Conservation (phyloP, 495 filamentous ascomycete genomes). For the Penicillium lividum region DNA sequence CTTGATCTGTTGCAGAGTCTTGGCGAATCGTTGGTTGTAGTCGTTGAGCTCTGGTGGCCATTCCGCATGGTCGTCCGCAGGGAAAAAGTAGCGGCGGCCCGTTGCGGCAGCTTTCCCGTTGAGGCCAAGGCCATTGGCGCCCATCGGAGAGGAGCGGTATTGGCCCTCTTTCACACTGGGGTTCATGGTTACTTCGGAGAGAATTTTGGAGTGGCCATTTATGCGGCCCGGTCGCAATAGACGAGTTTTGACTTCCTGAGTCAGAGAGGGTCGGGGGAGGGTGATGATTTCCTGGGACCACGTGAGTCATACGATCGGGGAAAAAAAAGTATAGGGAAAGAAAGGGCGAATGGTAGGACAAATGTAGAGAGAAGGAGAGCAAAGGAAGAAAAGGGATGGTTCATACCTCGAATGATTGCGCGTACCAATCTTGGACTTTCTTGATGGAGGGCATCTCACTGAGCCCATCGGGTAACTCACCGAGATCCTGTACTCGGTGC, state of each 20-base stretch:
- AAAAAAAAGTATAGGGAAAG: neutral
- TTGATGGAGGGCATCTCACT: slow-evolving; percentile 98
- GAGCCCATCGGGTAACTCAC: slow-evolving; percentile 90
- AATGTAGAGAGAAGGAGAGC: neutral
- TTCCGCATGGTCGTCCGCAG: slow-evolving; percentile 81
- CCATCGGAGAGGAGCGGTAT: slow-evolving; percentile 70
- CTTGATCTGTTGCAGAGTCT: slow-evolving; percentile 88
- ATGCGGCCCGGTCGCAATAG: slow-evolving; percentile 71
- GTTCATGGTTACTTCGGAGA: slow-evolving; percentile 83
- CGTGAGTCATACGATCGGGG: slow-evolving; percentile 14
- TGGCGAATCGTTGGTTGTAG: slow-evolving; percentile 88
- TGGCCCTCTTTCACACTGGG: slow-evolving; percentile 86
- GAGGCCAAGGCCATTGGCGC: slow-evolving; percentile 49
- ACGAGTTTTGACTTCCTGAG: slow-evolving; percentile 73
- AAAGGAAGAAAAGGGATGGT: neutral
- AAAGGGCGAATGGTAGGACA: neutral
- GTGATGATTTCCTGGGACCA: slow-evolving; percentile 78
- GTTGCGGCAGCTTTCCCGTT: slow-evolving; percentile 33
- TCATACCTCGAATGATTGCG: slow-evolving; percentile 95
- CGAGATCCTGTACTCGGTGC: slow-evolving; percentile 91
- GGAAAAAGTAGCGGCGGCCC: slow-evolving; percentile 81
- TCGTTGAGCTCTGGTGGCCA: slow-evolving; percentile 95
- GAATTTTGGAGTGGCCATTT: slow-evolving; percentile 58
- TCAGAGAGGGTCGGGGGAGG: slow-evolving; percentile 73
- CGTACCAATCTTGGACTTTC: slow-evolving; percentile 96